Evolutionary conservation across 2,329 filamentous ascomycete species (phyloP).

Genomic region (Xylariomycetidae sp.): DNA sequence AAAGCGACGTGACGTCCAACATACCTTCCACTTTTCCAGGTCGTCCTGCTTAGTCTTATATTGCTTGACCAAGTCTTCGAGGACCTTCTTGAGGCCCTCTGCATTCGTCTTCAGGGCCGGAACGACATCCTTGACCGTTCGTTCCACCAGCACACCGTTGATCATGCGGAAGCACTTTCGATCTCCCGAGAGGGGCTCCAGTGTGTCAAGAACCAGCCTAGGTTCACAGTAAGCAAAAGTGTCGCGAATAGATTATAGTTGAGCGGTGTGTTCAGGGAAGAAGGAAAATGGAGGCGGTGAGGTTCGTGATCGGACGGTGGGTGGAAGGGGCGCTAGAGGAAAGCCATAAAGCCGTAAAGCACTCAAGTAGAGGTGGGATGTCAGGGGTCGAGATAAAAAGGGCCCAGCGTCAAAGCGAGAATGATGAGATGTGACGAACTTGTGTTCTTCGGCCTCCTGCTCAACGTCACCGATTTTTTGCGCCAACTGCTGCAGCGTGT

Average conservation of each 20-base stretch:
- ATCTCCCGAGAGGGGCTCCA: conserved; percentile 74
- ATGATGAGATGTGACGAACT: conserved; percentile 51
- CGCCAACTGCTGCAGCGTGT: conserved; percentile 81
- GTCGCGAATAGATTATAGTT: no score
- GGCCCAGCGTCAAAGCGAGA: neutral
- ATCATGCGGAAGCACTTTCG: conserved; percentile 99
- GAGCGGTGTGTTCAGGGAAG: no score
- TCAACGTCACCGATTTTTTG: conserved; percentile 97
- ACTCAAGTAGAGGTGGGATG: conserved; percentile 11
- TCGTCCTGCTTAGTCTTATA: conserved; percentile 94
- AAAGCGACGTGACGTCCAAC: conserved; percentile 8
- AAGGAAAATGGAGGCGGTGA: conserved; percentile 23
- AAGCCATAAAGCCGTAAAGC: no score
- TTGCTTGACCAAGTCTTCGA: conserved; percentile 92
- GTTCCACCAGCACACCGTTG: conserved; percentile 91
- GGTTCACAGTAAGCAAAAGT: conserved; percentile 20
- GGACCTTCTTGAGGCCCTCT: conserved; percentile 86
- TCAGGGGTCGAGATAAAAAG: conserved; percentile 9
- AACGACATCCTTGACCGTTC: conserved; percentile 87
- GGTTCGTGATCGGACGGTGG: conserved; percentile 16
- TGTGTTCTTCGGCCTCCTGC: conserved; percentile 96
- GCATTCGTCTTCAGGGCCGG: conserved; percentile 90
- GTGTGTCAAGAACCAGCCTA: conserved; percentile 90
- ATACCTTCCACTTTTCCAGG: conserved; percentile 97
- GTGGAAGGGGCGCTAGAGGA: no score